Percentiles rank a stretch among this genome's conserved stretches.
These are phyloP conservation scores for Urochloa ruziziensis DNA, from an alignment of 176 grass and related monocot genomes.

Conservation along the genomic window DNA sequence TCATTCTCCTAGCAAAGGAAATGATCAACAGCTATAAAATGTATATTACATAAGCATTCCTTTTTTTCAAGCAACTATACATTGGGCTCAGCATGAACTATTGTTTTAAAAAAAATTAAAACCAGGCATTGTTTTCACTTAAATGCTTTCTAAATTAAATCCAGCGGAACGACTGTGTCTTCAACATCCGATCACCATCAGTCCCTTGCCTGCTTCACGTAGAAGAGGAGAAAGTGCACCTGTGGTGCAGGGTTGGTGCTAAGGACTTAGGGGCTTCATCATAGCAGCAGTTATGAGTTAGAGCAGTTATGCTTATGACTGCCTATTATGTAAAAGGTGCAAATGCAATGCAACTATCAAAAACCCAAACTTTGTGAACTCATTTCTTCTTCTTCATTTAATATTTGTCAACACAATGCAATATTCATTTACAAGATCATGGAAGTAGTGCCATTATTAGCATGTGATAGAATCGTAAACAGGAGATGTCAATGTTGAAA, in stretches of 20 bases:
- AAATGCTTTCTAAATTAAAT: not conserved
- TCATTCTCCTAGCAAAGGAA: slow-evolving; percentile 58
- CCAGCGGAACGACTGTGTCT: too few relatives aligned
- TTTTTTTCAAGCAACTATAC: not conserved
- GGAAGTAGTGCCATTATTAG: not conserved
- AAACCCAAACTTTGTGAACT: too few relatives aligned
- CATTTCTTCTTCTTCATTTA: too few relatives aligned
- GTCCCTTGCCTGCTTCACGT: too few relatives aligned
- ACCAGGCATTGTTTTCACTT: not conserved
- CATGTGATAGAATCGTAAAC: not conserved
- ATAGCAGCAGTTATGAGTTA: too few relatives aligned
- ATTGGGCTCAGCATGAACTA: not conserved
- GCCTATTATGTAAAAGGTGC: too few relatives aligned
- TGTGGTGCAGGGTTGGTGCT: too few relatives aligned
- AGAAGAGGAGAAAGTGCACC: too few relatives aligned
- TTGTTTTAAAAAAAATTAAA: not conserved
- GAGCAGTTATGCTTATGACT: not conserved
- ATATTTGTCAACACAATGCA: not conserved
- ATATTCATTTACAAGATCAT: slow-evolving; percentile 14
- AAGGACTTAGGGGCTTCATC: too few relatives aligned
- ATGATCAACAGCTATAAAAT: slow-evolving; percentile 8
- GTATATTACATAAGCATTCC: not conserved
- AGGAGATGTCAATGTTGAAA: too few relatives aligned
- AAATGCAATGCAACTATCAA: too few relatives aligned
- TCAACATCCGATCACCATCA: too few relatives aligned